Conservation (phyloP, 129 eudicot genomes). For the Pulicaria dysenterica region DNA sequence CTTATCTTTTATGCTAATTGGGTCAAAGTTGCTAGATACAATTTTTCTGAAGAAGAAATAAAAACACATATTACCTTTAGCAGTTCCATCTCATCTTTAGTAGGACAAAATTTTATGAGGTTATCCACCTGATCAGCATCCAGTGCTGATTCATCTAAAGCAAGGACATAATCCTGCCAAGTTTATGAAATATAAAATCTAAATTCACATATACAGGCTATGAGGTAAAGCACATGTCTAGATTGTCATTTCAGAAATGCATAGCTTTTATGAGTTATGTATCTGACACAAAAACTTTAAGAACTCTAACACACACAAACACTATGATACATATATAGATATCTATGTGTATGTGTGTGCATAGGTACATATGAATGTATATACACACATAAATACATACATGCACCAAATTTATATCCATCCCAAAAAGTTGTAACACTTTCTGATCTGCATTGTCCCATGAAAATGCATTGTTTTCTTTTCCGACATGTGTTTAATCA, state of each 20-base stretch:
- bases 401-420: not conserved
- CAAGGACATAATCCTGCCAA: slow-evolving; percentile 74
- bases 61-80: slow-evolving; percentile 60
- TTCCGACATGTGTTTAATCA: too few species aligned
- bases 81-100: slow-evolving; percentile 87
- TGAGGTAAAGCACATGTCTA: slow-evolving; percentile 21
- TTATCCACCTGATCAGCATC: slow-evolving; percentile 95
- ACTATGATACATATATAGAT: too few species aligned
- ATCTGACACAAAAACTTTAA: slow-evolving; percentile 7
- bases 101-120: slow-evolving; percentile 94
- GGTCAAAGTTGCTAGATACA: slow-evolving; percentile 13
- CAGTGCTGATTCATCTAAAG: slow-evolving; percentile 84
- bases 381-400: too few species aligned
- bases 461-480: not conserved
- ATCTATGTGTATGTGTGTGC: too few species aligned
- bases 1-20: not conserved
- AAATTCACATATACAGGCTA: not conserved
- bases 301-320: too few species aligned
- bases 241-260: slow-evolving; percentile 19
- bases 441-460: not conserved
- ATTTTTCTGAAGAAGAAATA: not conserved
- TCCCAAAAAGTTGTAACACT: not conserved
- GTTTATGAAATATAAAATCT: slow-evolving; percentile 8
- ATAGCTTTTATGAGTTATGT: slow-evolving; percentile 4
- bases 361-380: too few species aligned